phyloP scores from a whole-genome alignment of 148 eudicot genomes.

The Beta vulgaris region DNA sequence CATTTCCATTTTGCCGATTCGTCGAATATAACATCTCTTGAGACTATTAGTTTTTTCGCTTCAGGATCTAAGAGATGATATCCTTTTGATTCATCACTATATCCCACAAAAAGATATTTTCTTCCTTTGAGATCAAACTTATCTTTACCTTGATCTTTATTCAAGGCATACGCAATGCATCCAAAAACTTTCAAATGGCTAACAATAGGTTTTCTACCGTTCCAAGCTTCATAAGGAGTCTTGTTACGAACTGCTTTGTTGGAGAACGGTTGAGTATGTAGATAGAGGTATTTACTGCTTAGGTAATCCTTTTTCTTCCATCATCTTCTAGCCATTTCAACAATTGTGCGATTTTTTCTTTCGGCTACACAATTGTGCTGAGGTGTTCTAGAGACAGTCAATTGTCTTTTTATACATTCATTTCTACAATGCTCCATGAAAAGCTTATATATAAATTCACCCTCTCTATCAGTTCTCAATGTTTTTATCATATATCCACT shows the following conservation, averaged over 20 bases:
- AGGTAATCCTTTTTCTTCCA: neutral
- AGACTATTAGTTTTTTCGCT: neutral
- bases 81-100: neutral
- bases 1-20: neutral
- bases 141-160: neutral
- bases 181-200: neutral
- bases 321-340: neutral
- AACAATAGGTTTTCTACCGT: too few species aligned
- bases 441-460: neutral
- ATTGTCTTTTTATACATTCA: neutral
- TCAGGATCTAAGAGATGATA: neutral
- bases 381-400: neutral
- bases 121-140: neutral
- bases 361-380: neutral
- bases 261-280: slow-evolving; percentile 3
- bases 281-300: neutral
- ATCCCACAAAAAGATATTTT: neutral
- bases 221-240: neutral
- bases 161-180: neutral
- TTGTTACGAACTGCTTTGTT: neutral
- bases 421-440: neutral
- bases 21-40: neutral
- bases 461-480: too few species aligned
- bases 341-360: neutral
- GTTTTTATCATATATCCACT: neutral